These are phyloP conservation scores for Apophysomyces variabilis DNA, from an alignment of 371 early-diverging fungal species.

Conservation along the genomic window DNA sequence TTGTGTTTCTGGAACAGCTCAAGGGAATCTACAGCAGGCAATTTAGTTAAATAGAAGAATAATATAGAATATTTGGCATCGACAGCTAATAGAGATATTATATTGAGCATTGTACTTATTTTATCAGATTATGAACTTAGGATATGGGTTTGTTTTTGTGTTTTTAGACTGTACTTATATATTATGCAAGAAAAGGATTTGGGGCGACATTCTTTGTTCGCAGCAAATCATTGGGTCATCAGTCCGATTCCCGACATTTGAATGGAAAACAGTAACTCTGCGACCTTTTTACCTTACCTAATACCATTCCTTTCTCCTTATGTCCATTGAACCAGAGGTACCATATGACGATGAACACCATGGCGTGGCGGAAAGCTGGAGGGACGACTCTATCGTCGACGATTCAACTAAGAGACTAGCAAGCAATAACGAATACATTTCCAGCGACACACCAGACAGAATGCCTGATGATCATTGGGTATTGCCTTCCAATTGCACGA, in stretches of 20 bases:
- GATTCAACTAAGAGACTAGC: not conserved
- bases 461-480: slow-evolving; percentile 49
- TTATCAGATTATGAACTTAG: too few species aligned
- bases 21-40: slow-evolving; percentile 43
- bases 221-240: too few species aligned
- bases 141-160: too few species aligned
- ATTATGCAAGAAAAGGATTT: too few species aligned
- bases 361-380: slow-evolving; percentile 27
- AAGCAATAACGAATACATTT: not conserved
- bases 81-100: not conserved
- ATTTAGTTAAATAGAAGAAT: slow-evolving; percentile 15
- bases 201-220: too few species aligned
- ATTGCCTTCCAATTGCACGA: slow-evolving; percentile 32
- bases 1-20: slow-evolving; percentile 91
- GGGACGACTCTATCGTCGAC: slow-evolving; percentile 18
- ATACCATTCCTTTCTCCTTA: not conserved
- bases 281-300: not conserved
- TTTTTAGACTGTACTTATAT: too few species aligned
- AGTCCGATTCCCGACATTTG: too few species aligned
- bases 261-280: too few species aligned
- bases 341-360: slow-evolving; percentile 26
- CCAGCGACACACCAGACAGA: slow-evolving; percentile 25
- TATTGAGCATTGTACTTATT: not conserved
- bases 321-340: slow-evolving; percentile 40
- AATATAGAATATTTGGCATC: not conserved